Base-by-base conservation (phyloP, 2,329 filamentous ascomycete species). In the Huntiella decipiens region DNA sequence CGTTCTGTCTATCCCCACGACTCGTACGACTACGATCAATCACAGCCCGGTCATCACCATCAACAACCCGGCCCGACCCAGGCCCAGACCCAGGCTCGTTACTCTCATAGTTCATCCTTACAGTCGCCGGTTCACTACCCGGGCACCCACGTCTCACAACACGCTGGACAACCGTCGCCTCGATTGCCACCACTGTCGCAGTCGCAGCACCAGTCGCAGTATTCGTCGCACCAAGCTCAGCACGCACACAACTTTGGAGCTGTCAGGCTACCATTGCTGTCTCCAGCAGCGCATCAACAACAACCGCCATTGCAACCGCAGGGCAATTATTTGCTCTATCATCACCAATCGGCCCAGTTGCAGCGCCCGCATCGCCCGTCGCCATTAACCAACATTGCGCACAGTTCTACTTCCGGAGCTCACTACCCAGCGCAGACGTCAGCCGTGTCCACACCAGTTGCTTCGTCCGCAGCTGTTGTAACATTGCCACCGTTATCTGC, bases 181-280 rank as follows among this genome's bases (percentile, higher is more conserved):
- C 70, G 71, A 51, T 69, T 70, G 56, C 75, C 60, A 65, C 36
- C 32, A 8, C 22, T 13, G 31, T 34, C 32, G 35, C 32, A 37
- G 16, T 22, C 33, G 19, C 31, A 32, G 38, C 13, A 22, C 13
- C 32, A 35, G 34, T 34, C 19, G 19, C 34, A 28, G 39, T 32
- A 31, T 32, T 19, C 34, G 22, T 38, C 39, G 65, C 59, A 15
- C 13, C 41, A 43, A 34, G 5, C 12, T 7, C 12, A n/a, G 6
- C 19, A 61, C 63, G 37, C 60, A 65, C 33, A 35, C n/a, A 28
- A 38, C 40, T 40, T 28, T 28, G 22, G 22, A 28, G 22, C 22
- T 28, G 22, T 28, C 6, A 28, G 43, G 36, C 31, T 48, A 32
- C 40, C 46, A 32, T 28, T 43, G 41, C 12, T 44, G 41, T 48